Conservation (phyloP, 164 flowering plant genomes). For the Santalum album region DNA sequence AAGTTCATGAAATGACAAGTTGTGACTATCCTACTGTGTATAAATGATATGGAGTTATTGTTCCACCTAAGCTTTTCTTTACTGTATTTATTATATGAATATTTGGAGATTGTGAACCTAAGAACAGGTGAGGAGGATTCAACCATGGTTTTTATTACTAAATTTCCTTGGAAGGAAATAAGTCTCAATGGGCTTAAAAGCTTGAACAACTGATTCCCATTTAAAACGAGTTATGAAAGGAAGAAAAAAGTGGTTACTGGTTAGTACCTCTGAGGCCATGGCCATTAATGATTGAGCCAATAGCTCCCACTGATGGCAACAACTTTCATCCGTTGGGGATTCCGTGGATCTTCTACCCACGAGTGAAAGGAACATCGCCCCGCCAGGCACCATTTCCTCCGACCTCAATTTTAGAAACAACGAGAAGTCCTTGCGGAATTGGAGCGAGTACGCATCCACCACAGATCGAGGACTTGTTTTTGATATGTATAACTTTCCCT, state of each 20-base stretch:
- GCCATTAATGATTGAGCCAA: conserved; percentile 23
- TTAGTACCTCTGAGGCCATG: conserved; percentile 20
- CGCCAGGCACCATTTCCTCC: conserved; percentile 27
- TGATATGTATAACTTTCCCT: conserved; percentile 33
- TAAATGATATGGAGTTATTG: too few relatives aligned
- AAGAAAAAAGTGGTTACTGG: background rate
- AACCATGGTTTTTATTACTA: too few relatives aligned
- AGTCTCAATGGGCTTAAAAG: background rate
- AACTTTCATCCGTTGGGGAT: conserved; percentile 17
- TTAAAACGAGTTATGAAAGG: too few relatives aligned
- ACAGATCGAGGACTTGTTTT: conserved; percentile 26
- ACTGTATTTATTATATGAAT: too few relatives aligned
- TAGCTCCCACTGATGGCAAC: conserved; percentile 27
- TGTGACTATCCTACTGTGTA: too few relatives aligned
- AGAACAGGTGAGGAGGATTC: too few relatives aligned
- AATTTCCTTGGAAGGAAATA: background rate
- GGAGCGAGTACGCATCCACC: conserved; percentile 22
- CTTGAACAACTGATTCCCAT: background rate
- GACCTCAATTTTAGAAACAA: conserved; percentile 25
- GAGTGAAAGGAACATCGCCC: conserved; percentile 31
- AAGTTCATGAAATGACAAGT: too few relatives aligned
- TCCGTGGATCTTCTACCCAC: conserved; percentile 25
- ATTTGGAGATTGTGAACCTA: too few relatives aligned
- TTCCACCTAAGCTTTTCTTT: too few relatives aligned
- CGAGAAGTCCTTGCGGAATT: conserved; percentile 25